These are phyloP conservation scores for Lipomyces yamadae DNA, from an alignment of 805 yeast species.

Conservation along the genomic window DNA sequence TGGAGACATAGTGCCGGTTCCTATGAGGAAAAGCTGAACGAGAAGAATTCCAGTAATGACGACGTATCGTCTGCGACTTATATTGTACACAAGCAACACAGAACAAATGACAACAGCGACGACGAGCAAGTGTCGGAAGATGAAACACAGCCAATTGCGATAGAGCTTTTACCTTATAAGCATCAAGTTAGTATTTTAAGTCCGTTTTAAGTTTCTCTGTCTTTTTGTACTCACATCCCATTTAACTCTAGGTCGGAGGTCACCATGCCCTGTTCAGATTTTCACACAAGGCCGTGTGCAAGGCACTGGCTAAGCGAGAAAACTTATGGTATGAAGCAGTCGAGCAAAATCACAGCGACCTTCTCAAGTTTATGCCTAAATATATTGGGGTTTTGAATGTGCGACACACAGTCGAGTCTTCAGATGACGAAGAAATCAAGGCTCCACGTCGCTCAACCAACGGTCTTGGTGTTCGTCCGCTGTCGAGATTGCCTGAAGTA, in stretches of 20 bases:
- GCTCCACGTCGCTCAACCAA: constrained; percentile 18
- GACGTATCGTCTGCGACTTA: constrained; percentile 45
- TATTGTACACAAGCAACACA: constrained; percentile 41
- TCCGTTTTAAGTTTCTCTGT: too few species aligned
- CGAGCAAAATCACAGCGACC: constrained; percentile 74
- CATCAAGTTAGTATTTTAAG: constrained; percentile 60
- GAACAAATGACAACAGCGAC: constrained; percentile 34
- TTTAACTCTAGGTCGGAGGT: constrained; percentile 68
- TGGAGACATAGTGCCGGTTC: constrained; percentile 10
- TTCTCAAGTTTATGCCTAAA: constrained; percentile 85
- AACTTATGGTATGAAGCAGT: constrained; percentile 90
- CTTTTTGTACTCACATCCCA: too few species aligned
- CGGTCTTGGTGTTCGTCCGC: constrained; percentile 38
- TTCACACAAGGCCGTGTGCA: constrained; percentile 89
- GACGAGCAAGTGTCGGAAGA: constrained; percentile 24
- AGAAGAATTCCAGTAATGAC: constrained; percentile 18
- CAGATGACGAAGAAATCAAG: constrained; percentile 29
- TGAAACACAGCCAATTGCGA: constrained; percentile 57
- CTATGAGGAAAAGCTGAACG: constrained; percentile 9
- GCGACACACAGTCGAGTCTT: constrained; percentile 61
- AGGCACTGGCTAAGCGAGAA: constrained; percentile 87
- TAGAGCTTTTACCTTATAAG: constrained; percentile 86
- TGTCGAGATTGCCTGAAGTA: constrained; percentile 68
- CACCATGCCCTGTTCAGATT: constrained; percentile 96
- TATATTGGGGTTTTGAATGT: constrained; percentile 95